Percentiles rank a stretch among this genome's conserved stretches.
phyloP scores from a whole-genome alignment of 2,329 filamentous ascomycete species.

The Venturia nashicola region DNA sequence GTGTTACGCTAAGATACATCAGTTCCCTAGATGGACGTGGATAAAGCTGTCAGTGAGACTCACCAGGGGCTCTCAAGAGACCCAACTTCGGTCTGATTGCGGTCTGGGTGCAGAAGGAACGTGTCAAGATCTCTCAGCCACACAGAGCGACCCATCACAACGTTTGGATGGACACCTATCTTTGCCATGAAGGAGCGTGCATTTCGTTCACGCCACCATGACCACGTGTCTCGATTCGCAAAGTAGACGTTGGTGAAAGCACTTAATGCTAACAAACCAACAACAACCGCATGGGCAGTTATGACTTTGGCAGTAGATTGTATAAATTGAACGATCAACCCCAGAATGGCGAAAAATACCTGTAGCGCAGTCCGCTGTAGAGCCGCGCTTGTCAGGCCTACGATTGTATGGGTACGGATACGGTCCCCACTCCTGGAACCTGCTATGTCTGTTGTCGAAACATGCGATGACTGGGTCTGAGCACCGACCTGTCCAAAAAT shows the following conservation, averaged over 20 bases:
- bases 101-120: slow-evolving; percentile 18
- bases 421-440: background rate
- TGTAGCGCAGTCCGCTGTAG: background rate
- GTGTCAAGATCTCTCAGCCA: slow-evolving; percentile 73
- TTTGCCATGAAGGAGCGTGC: slow-evolving; percentile 69
- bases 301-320: slow-evolving; percentile 49
- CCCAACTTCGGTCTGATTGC: slow-evolving; percentile 17
- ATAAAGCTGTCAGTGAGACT: background rate
- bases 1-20: background rate
- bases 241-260: slow-evolving; percentile 61
- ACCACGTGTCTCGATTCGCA: slow-evolving; percentile 57
- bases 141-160: slow-evolving; percentile 72
- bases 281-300: slow-evolving; percentile 61
- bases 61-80: slow-evolving; percentile 2
- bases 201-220: slow-evolving; percentile 78
- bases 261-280: slow-evolving; percentile 57
- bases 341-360: slow-evolving; percentile 46
- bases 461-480: slow-evolving; percentile 47
- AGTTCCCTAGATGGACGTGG: background rate
- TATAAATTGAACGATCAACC: slow-evolving; percentile 58
- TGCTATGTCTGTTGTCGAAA: slow-evolving; percentile 23
- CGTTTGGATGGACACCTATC: slow-evolving; percentile 46
- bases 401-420: slow-evolving; percentile 2
- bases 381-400: background rate
- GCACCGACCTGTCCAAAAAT: slow-evolving; percentile 68